Conservation (phyloP, 1,139 yeast species). For the Geotrichum candidum region DNA sequence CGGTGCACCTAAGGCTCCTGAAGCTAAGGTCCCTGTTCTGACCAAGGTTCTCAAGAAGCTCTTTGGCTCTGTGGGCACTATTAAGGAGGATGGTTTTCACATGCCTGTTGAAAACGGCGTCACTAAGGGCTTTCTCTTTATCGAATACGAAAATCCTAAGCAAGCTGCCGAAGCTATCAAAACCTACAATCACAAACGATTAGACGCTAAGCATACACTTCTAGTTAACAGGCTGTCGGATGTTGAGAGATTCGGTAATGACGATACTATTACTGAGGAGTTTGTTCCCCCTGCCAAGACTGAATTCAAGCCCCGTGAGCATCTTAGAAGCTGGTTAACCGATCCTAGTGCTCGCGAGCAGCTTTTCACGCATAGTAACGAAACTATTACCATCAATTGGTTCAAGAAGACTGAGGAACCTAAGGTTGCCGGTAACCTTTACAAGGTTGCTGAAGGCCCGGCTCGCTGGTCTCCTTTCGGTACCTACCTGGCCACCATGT, state of each 20-base stretch:
- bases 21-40: slow-evolving; percentile 75
- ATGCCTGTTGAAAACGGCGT: slow-evolving; percentile 73
- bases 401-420: slow-evolving; percentile 71
- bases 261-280: slow-evolving; percentile 56
- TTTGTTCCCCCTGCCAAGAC: slow-evolving; percentile 68
- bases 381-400: slow-evolving; percentile 84
- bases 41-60: slow-evolving; percentile 80
- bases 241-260: slow-evolving; percentile 72
- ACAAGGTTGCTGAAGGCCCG: slow-evolving; percentile 79
- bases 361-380: slow-evolving; percentile 71
- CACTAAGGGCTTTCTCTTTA: slow-evolving; percentile 83
- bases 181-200: slow-evolving; percentile 77
- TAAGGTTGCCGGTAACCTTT: slow-evolving; percentile 71
- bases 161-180: slow-evolving; percentile 77
- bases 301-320: slow-evolving; percentile 68
- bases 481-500: slow-evolving; percentile 78
- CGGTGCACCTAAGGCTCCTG: slow-evolving; percentile 95
- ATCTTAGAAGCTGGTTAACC: slow-evolving; percentile 84
- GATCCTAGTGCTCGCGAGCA: slow-evolving; percentile 91
- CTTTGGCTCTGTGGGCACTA: slow-evolving; percentile 65
- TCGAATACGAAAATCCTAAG: slow-evolving; percentile 65
- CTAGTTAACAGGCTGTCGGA: slow-evolving; percentile 78
- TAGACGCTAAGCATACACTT: slow-evolving; percentile 89
- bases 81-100: slow-evolving; percentile 59
- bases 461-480: slow-evolving; percentile 94